Evolutionary conservation across 176 grass and related monocot species (phyloP).

Genomic region (Cocos nucifera): DNA sequence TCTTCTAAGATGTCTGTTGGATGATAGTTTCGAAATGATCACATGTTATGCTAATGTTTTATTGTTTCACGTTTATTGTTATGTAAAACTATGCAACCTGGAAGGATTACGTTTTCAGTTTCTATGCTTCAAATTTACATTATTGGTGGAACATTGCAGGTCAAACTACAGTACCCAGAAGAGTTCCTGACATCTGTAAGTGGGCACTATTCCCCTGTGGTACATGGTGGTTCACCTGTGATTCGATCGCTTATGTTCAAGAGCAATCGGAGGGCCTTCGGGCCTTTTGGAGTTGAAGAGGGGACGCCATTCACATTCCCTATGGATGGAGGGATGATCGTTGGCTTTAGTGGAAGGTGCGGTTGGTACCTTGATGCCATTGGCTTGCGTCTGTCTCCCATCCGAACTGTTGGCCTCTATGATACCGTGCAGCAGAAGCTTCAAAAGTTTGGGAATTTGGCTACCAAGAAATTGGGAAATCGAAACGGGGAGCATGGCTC

Average conservation of each 20-base stretch:
- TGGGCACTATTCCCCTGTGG: slow-evolving; percentile 22
- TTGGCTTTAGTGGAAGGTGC: slow-evolving; percentile 34
- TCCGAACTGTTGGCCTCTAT: slow-evolving; percentile 9
- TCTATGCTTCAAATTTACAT: too few relatives aligned
- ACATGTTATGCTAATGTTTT: too few relatives aligned
- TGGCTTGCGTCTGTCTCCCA: slow-evolving; percentile 23
- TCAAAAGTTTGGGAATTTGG: slow-evolving; percentile 14
- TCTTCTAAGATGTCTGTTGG: too few relatives aligned
- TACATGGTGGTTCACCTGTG: slow-evolving; percentile 17
- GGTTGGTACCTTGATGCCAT: slow-evolving; percentile 42
- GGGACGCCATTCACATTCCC: slow-evolving; percentile 23
- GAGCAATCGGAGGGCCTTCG: slow-evolving; percentile 20
- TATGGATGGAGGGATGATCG: slow-evolving; percentile 26
- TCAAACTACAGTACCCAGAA: slow-evolving; percentile 29
- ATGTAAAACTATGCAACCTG: too few relatives aligned
- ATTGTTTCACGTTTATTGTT: too few relatives aligned
- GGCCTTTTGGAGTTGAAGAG: not conserved
- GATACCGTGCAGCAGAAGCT: slow-evolving; percentile 9
- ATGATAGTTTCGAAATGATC: too few relatives aligned
- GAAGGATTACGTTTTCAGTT: too few relatives aligned
- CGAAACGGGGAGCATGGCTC: not conserved
- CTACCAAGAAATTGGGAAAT: slow-evolving; percentile 13
- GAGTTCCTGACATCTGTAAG: slow-evolving; percentile 39
- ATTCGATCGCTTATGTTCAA: slow-evolving; percentile 38
- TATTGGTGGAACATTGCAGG: not conserved